Conservation (phyloP, 2,329 filamentous ascomycete species). For the Aureobasidium namibiae region DNA sequence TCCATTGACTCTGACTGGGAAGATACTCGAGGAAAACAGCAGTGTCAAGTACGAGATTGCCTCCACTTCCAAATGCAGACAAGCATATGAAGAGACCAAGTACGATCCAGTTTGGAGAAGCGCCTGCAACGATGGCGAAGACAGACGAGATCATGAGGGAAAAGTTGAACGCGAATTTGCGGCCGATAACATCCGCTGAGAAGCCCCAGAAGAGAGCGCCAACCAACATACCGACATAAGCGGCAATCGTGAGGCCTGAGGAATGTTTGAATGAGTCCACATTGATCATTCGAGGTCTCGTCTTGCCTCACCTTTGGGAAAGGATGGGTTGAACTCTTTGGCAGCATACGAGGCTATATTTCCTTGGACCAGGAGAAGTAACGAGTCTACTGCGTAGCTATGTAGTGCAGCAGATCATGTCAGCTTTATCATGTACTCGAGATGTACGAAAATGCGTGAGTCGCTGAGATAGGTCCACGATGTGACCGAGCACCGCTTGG, state of each 20-base stretch:
- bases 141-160: constrained; percentile 55
- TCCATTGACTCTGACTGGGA: constrained; percentile 53
- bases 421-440: not conserved
- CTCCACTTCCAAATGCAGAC: constrained; percentile 56
- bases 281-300: not conserved
- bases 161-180: constrained; percentile 60
- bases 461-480: not conserved
- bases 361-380: constrained; percentile 53
- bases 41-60: constrained; percentile 56
- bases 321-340: constrained; percentile 51
- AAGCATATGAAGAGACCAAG: constrained; percentile 57
- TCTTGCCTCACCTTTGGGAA: constrained; percentile 23
- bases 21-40: constrained; percentile 52
- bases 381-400: constrained; percentile 42
- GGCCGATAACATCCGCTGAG: constrained; percentile 58
- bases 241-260: constrained; percentile 43
- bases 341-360: constrained; percentile 53
- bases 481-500: no score
- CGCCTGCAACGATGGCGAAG: constrained; percentile 57
- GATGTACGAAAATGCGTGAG: not conserved
- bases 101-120: constrained; percentile 57
- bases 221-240: constrained; percentile 46
- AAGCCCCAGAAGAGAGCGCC: constrained; percentile 63
- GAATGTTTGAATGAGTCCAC: not conserved
- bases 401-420: not conserved